Evolutionary conservation across 345 rosid species (phyloP).

Genomic region (Populus nigra): DNA sequence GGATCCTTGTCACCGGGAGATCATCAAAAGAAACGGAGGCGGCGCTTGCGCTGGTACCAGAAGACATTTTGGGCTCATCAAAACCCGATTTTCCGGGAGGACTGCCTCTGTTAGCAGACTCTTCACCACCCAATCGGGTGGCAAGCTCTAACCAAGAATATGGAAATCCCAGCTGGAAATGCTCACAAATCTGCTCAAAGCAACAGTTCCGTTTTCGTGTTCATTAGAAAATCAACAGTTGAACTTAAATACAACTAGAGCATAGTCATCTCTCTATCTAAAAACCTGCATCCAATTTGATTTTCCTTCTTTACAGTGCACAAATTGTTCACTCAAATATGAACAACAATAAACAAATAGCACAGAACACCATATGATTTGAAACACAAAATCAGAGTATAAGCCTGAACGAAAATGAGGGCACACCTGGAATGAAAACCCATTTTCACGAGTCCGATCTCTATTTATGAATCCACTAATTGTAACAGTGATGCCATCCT

Average conservation of each 20-base stretch:
- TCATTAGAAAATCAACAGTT: neutral
- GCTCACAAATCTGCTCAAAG: constrained; percentile 39
- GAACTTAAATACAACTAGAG: neutral
- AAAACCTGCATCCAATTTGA: neutral
- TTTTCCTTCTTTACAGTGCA: neutral
- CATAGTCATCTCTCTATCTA: neutral
- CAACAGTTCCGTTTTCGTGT: neutral
- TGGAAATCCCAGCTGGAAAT: constrained; percentile 51
- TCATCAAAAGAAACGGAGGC: constrained; percentile 28
- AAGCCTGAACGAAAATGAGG: neutral
- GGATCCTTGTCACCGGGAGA: constrained; percentile 27
- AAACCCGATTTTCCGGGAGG: neutral
- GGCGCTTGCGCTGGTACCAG: constrained; percentile 11
- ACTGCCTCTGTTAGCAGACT: constrained; percentile 7
- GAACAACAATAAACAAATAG: neutral
- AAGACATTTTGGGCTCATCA: neutral
- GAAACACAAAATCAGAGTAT: neutral
- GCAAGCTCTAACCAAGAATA: constrained; percentile 42
- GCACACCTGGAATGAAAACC: constrained; percentile 42
- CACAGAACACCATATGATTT: neutral
- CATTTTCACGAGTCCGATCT: constrained; percentile 40
- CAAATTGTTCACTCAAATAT: too few species aligned
- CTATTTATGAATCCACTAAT: constrained; percentile 41
- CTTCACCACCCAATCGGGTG: constrained; percentile 13
- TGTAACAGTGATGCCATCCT: constrained; percentile 41